Conservation (phyloP, 2,329 filamentous ascomycete species). For the Pseudocercospora eumusae region DNA sequence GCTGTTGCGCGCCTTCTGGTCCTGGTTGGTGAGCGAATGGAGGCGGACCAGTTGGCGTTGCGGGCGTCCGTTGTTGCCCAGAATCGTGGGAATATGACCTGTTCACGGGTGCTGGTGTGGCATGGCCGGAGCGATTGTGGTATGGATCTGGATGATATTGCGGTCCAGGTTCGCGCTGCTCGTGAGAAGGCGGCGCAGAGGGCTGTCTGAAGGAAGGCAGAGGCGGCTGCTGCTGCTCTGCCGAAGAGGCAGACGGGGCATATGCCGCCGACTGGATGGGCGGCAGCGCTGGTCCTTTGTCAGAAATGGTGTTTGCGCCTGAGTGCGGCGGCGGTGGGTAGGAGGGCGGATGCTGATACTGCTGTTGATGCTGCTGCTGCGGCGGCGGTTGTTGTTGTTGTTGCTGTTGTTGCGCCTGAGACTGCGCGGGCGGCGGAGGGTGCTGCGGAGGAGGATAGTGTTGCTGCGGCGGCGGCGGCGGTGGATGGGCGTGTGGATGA, state of each 20-base stretch:
- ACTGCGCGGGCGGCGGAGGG: conserved; percentile 11
- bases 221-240: conserved; percentile 27
- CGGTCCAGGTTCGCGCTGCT: conserved; percentile 29
- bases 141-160: conserved; percentile 36
- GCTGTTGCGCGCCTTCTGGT: conserved; percentile 32
- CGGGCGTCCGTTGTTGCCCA: conserved; percentile 37
- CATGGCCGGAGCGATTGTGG: conserved; percentile 40
- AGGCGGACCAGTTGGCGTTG: conserved; percentile 37
- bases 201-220: conserved; percentile 35
- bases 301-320: conserved; percentile 24
- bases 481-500: conserved; percentile 12
- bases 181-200: conserved; percentile 30
- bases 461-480: conserved; percentile 17
- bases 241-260: conserved; percentile 29
- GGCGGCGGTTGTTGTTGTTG: conserved; percentile 15
- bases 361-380: conserved; percentile 15
- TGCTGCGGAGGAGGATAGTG: conserved; percentile 18
- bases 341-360: conserved; percentile 26
- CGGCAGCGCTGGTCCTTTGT: conserved; percentile 29
- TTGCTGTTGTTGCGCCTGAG: conserved; percentile 18
- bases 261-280: conserved; percentile 33
- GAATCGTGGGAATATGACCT: conserved; percentile 40
- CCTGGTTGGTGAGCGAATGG: conserved; percentile 21
- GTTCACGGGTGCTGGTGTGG: conserved; percentile 40
- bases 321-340: conserved; percentile 24